Evolutionary conservation across 176 grass and related monocot genomes (phyloP), one percentile per base, ranked within the genome.

Genomic region (Hordeum marinum): DNA sequence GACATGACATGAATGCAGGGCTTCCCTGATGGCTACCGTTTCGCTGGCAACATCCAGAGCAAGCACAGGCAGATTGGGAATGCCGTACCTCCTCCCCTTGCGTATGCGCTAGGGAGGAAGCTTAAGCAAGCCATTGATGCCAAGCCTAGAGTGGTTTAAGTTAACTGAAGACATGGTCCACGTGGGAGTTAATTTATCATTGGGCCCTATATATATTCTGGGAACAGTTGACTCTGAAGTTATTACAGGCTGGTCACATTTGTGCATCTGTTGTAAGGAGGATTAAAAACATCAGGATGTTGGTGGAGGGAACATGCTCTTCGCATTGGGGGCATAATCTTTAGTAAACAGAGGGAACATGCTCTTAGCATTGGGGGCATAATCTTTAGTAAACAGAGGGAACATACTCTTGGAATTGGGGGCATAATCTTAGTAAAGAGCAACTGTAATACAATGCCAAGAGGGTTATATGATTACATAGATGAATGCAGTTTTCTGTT

Each of bases 11-110:
- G 20, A 65, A 39, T 93, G 17, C 79, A 94, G 95, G 92, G 92
- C 31, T 91, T 97, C 52, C 86, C 81, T 35, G 92, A 94, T 85
- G 85, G 87, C 68, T 91, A 90, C 27, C 54, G 14, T 52, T 97
- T 97, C 54, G 80, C 83, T 48, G 95, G 92, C 68, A 97, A 82
- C 85, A 93, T 97, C 59, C 89, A 91, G 58, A 86, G 62, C 83
- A 97, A 88, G 83, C 92, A 93, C 77, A 90, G 74, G 84, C 92
- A 94, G 69, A 97, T 97, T 45, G 88, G 92, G 27, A 97, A 97
- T 66, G 92, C 85, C 11, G 95, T 97, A 62, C 95, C 95, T 6
- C 95, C 95, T 12, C 90, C 89, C 27, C 90, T 94, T 78, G 92
- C 95, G 63, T 97, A 82, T 48, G 92, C 88, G 4, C 90, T 91